Conservation (phyloP, 805 yeast species). For the Cyberlindnera japonica region DNA sequence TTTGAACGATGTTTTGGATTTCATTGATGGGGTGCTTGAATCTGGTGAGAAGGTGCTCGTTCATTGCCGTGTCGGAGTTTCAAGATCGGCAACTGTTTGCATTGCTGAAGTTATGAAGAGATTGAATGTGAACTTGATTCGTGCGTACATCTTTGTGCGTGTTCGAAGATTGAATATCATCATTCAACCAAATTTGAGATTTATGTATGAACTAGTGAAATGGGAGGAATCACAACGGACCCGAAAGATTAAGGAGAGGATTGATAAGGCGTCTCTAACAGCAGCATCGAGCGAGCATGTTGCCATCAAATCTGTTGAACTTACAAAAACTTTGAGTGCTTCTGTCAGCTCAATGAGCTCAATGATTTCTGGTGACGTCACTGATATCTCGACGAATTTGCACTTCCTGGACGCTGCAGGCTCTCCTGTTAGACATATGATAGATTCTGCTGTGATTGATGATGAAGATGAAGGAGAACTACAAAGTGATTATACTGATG, state of each 20-base stretch:
- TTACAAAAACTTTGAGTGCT: conserved; percentile 11
- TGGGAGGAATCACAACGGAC: conserved; percentile 42
- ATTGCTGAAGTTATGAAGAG: conserved; percentile 93
- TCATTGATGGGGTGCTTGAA: conserved; percentile 52
- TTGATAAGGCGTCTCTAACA: not conserved
- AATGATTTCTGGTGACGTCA: conserved; percentile 5
- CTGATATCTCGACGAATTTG: conserved; percentile 12
- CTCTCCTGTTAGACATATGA: conserved; percentile 12
- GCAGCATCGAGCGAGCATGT: not conserved
- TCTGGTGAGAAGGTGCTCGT: conserved; percentile 57
- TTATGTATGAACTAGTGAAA: conserved; percentile 85
- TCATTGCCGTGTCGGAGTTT: conserved; percentile 95
- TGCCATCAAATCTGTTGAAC: conserved; percentile 3
- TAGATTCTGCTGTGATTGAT: conserved; percentile 11
- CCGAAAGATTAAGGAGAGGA: conserved; percentile 7
- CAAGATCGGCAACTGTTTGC: conserved; percentile 91
- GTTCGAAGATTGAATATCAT: conserved; percentile 87
- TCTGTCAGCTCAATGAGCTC: conserved; percentile 18
- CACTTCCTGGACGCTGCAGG: conserved; percentile 13
- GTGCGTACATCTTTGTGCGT: conserved; percentile 85
- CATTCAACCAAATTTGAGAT: conserved; percentile 88
- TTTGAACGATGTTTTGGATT: conserved; percentile 60
- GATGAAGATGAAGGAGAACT: conserved; percentile 16
- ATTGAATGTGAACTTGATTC: conserved; percentile 58
- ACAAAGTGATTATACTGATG: conserved; percentile 22